A percentile compares a stretch with the other conserved stretches of the same genome.
Conservation (phyloP, 2,329 filamentous ascomycete species). For the Laburnicola sp. region DNA sequence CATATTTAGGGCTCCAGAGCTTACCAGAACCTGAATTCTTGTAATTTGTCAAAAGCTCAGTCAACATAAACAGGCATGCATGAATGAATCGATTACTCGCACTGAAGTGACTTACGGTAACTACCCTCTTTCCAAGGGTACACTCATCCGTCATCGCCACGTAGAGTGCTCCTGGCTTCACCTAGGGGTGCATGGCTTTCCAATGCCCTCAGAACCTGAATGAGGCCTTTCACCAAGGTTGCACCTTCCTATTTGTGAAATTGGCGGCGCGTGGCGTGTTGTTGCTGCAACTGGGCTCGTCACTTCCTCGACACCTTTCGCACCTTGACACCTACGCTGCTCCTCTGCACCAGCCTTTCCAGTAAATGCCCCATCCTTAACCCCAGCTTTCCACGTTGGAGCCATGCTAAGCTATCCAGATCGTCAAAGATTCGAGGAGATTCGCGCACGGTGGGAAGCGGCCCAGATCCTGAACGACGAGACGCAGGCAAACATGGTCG, state of each 20-base stretch:
- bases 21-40: no score
- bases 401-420: conserved; percentile 43
- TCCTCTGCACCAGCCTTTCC: neutral
- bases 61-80: no score
- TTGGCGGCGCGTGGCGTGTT: neutral
- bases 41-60: no score
- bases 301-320: neutral
- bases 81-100: no score
- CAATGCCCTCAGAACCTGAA: no score
- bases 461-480: conserved; percentile 19
- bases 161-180: no score
- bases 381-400: conserved; percentile 17
- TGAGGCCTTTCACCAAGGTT: no score
- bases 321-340: neutral
- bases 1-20: no score
- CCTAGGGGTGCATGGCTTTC: no score
- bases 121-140: no score
- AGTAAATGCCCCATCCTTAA: conserved; percentile 14
- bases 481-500: conserved; percentile 27
- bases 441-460: conserved; percentile 42
- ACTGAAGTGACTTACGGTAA: no score
- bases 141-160: no score
- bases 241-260: conserved; percentile 3
- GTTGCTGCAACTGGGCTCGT: conserved; percentile 1
- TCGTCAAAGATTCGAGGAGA: conserved; percentile 34